Percentiles rank a stretch among this genome's conserved stretches.
Evolutionary conservation across 176 grass and related monocot genomes (phyloP).

Genomic region (Oryza australiensis): DNA sequence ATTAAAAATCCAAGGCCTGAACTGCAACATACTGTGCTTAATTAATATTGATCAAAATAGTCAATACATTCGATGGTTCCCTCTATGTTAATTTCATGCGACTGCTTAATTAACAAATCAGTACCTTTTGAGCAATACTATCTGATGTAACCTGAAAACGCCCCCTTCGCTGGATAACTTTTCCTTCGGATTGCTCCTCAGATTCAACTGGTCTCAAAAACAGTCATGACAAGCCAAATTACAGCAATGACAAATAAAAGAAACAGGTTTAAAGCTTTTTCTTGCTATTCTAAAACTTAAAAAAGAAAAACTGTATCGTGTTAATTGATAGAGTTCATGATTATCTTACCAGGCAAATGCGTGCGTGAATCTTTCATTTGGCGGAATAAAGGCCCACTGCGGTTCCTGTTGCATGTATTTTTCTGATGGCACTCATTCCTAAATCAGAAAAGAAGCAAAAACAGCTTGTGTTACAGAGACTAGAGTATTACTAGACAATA

Average conservation of each 20-base stretch:
- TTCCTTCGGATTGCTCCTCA: constrained; percentile 64
- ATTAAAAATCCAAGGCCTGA: neutral
- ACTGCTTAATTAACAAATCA: constrained; percentile 21
- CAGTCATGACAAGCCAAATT: constrained; percentile 27
- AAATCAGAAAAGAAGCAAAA: constrained; percentile 17
- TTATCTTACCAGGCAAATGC: constrained; percentile 60
- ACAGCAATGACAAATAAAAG: constrained; percentile 20
- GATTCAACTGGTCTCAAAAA: constrained; percentile 38
- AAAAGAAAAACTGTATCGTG: neutral
- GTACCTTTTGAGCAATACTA: constrained; percentile 73
- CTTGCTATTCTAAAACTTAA: neutral
- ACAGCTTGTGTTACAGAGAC: constrained; percentile 8
- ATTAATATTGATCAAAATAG: constrained; percentile 23
- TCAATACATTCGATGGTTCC: constrained; percentile 13
- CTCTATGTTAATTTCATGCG: neutral
- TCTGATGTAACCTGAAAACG: constrained; percentile 91
- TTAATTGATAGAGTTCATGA: neutral
- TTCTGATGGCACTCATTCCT: constrained; percentile 62
- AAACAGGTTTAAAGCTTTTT: neutral
- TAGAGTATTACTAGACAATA: constrained; percentile 33
- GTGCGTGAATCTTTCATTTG: constrained; percentile 63
- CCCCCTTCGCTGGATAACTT: constrained; percentile 69
- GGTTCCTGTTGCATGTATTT: constrained; percentile 60
- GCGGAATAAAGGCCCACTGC: constrained; percentile 65
- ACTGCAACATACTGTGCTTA: neutral